Percentiles rank a stretch among this genome's conserved stretches.
Evolutionary conservation across 106 monocot genomes (phyloP).

Genomic region (Alisma plantagoaquatica): DNA sequence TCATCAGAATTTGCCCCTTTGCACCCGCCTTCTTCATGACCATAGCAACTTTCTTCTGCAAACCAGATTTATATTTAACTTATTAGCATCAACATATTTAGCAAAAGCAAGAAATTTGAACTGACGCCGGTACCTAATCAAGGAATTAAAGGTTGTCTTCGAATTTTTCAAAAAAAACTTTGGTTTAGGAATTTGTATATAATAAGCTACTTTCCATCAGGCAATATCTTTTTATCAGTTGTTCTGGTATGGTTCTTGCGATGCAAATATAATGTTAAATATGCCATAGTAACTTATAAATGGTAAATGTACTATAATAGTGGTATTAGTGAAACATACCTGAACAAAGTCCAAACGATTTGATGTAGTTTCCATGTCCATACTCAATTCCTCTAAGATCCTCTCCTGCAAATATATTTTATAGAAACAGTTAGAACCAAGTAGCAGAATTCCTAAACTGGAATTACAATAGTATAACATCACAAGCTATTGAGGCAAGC

Average conservation of each 20-base stretch:
- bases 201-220: not conserved
- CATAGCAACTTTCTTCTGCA: slow-evolving; percentile 57
- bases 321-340: slow-evolving; percentile 11
- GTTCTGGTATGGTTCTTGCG: not conserved
- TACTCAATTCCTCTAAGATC: slow-evolving; percentile 41
- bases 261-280: not conserved
- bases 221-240: not conserved
- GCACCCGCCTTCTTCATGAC: slow-evolving; percentile 63
- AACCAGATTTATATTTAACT: not conserved
- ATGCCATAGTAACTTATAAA: not conserved
- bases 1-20: slow-evolving; percentile 61
- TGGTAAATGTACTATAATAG: not conserved
- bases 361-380: slow-evolving; percentile 59
- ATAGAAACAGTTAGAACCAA: not conserved
- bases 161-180: not conserved
- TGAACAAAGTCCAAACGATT: slow-evolving; percentile 54
- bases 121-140: not conserved
- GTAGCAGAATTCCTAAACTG: not conserved
- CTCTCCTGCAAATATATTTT: slow-evolving; percentile 50
- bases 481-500: too few species aligned
- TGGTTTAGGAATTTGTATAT: not conserved
- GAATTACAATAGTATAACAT: too few species aligned
- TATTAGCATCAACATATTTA: not conserved
- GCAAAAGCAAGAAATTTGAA: not conserved
- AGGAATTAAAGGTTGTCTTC: not conserved